A percentile compares a stretch with the other conserved stretches of the same genome.
Conservation (phyloP, 768 basidiomycete species). For the Mycena amicta region DNA sequence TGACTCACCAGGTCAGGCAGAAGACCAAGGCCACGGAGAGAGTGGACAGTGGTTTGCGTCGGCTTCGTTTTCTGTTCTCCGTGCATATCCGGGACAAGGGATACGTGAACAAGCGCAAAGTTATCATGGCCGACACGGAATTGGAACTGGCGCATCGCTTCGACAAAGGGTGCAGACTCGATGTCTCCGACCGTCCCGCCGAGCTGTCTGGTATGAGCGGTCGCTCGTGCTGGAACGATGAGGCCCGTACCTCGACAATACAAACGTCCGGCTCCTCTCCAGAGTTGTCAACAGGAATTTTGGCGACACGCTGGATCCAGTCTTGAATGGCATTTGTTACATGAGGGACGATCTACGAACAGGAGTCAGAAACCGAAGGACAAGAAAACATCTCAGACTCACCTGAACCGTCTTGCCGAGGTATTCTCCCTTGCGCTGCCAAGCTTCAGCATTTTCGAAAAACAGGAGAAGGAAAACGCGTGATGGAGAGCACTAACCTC, state of each 20-base stretch:
- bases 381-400: slow-evolving; percentile 17
- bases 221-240: background rate
- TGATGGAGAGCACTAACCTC: slow-evolving; percentile 61
- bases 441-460: too few species aligned
- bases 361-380: background rate
- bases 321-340: slow-evolving; percentile 97
- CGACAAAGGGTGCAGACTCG: slow-evolving; percentile 96
- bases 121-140: slow-evolving; percentile 96
- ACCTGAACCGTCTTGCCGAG: slow-evolving; percentile 97
- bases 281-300: slow-evolving; percentile 92
- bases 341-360: slow-evolving; percentile 84
- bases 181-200: slow-evolving; percentile 99
- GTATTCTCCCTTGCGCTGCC: slow-evolving; percentile 80
- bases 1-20: slow-evolving; percentile 84
- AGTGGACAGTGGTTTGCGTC: slow-evolving; percentile 95
- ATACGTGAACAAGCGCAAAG: slow-evolving; percentile 96
- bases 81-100: slow-evolving; percentile 97
- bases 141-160: slow-evolving; percentile 99
- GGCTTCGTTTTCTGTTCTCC: slow-evolving; percentile 99
- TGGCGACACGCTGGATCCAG: slow-evolving; percentile 95
- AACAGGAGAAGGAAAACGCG: background rate
- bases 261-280: slow-evolving; percentile 94
- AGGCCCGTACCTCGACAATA: slow-evolving; percentile 80
- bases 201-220: slow-evolving; percentile 59
- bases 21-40: slow-evolving; percentile 87